Percentiles rank a stretch among this genome's conserved stretches.
Evolutionary conservation across 306 rosid species (phyloP).

Genomic region (Quillaja saponaria): DNA sequence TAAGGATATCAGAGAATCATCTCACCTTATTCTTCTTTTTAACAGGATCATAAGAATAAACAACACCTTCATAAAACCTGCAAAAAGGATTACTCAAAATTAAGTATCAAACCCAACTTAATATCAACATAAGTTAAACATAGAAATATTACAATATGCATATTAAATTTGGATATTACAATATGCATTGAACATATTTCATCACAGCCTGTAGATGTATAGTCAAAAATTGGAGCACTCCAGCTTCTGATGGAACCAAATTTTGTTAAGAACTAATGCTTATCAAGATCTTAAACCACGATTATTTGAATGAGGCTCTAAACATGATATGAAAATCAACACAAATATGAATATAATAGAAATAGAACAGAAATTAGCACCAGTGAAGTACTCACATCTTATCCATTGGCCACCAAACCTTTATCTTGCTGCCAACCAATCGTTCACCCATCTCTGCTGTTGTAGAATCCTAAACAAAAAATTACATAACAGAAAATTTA

Average conservation of each 20-base stretch:
- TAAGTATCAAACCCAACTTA: no score
- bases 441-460: constrained; percentile 25
- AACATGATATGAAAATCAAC: not conserved
- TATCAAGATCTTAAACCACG: constrained; percentile 1
- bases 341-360: constrained; percentile 11
- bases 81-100: constrained; percentile 4
- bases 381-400: constrained; percentile 50
- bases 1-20: constrained; percentile 19
- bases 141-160: not conserved
- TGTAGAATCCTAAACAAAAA: constrained; percentile 39
- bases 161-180: not conserved
- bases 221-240: not conserved
- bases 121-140: no score
- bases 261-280: constrained; percentile 5
- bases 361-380: constrained; percentile 18
- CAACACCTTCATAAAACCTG: constrained; percentile 81
- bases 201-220: not conserved
- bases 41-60: constrained; percentile 47
- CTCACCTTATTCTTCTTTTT: constrained; percentile 68
- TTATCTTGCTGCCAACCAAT: constrained; percentile 61
- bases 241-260: not conserved
- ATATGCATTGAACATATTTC: not conserved
- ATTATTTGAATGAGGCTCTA: constrained; percentile 1
- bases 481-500: not conserved
- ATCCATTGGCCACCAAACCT: constrained; percentile 89